Base-by-base conservation (phyloP, 192 early-diverging fungal genomes). In the Backusella psychrophila region DNA sequence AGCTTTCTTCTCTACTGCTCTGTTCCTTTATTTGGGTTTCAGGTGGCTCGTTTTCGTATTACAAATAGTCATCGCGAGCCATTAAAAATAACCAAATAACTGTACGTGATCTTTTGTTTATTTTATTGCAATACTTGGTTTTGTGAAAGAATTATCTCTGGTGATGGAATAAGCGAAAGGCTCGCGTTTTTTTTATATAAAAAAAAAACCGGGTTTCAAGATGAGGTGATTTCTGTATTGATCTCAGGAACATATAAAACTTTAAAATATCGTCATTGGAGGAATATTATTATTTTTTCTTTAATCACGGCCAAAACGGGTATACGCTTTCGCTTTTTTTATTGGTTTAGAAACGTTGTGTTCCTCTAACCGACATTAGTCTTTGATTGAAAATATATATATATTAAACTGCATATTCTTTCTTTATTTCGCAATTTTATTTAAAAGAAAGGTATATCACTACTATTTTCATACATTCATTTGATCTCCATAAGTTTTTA, bases 211-310 rank as follows among this genome's bases (percentile, higher is more conserved):
- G 3, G 9, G 1, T 63, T 63, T 14, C 8, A 29, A 3, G 21
- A 14, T 63, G 56, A 63, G 23, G 56, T 63, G 56, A 63, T 63
- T 63, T 63, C 11, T 26, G 26, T 14, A 26, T 63, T 63, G 56
- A 63, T 63, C 56, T 63, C 56, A 63, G 56, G 56, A 14, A 29
- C 56, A 63, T 23, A 63, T 23, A 63, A 59, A 63, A 63, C 56
- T 63, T 63, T 12, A 63, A 63, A 59, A 26, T 63, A 29, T 29
- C 56, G 23, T 26, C 56, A 63, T 63, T 3, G 56, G 56, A 29
- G 12, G n/a, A 26, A 4, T 17, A 59, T 0, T 59, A 12, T 63
- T 26, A 29, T 59, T 33, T 26, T 11, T 11, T 59, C 11, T 63
- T 12, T 29, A 26, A 29, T 63, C 56, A 63, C 56, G 4, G 21